phyloP scores from a whole-genome alignment of 129 eudicot genomes.

The Arctium lappa region DNA sequence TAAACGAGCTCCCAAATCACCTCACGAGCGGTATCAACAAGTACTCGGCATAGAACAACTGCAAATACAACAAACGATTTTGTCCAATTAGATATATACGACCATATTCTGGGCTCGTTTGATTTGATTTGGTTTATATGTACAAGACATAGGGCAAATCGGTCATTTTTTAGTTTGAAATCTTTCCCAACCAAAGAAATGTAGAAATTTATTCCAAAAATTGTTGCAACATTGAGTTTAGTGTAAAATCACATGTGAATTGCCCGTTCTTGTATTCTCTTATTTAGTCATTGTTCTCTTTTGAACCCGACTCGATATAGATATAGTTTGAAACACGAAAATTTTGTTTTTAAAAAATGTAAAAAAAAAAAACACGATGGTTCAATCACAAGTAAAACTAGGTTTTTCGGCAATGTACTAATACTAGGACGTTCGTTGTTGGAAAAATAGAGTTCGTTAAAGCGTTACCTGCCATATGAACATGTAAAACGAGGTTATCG shows the following conservation, averaged over 20 bases:
- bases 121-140: background rate
- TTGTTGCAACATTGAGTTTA: no score
- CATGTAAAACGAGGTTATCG: conserved; percentile 95
- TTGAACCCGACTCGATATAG: background rate
- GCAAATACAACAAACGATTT: conserved; percentile 17
- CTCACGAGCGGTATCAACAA: conserved; percentile 91
- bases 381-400: background rate
- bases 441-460: background rate
- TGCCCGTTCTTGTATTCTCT: background rate
- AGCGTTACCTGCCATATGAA: conserved; percentile 93
- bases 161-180: background rate
- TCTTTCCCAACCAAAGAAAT: no score
- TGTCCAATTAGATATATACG: background rate
- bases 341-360: background rate
- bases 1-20: conserved; percentile 31
- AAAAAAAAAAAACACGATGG: background rate
- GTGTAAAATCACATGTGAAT: background rate
- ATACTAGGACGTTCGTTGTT: background rate
- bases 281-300: background rate
- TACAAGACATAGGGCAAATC: background rate
- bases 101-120: background rate
- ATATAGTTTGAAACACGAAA: background rate
- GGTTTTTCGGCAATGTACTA: background rate
- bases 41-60: conserved; percentile 97
- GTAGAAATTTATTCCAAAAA: no score